Conservation (phyloP, 257 asterid species). For the Forsythia viridissima region DNA sequence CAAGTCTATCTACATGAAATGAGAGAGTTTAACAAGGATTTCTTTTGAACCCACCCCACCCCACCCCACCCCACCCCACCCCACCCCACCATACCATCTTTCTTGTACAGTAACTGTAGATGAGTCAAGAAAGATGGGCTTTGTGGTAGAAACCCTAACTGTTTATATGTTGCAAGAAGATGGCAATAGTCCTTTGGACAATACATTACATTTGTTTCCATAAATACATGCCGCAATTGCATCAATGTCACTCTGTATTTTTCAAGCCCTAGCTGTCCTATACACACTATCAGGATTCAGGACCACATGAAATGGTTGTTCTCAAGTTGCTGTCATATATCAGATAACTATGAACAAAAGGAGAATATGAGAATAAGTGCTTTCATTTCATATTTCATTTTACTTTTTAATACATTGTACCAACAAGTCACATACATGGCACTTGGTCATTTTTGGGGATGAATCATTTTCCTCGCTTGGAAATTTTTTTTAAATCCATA, state of each 20-base stretch:
- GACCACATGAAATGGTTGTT: constrained; percentile 45
- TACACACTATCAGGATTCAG: constrained; percentile 10
- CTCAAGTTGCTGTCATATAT: constrained; percentile 45
- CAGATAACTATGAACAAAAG: constrained; percentile 35
- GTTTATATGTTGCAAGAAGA: constrained; percentile 20
- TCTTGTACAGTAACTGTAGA: background rate
- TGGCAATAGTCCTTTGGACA: constrained; percentile 29
- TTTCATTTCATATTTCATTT: constrained; percentile 28
- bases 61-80: background rate
- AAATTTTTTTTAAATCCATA: background rate
- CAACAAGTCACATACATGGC: constrained; percentile 18
- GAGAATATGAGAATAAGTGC: constrained; percentile 26
- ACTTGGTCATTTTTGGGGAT: constrained; percentile 23
- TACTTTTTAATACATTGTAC: background rate
- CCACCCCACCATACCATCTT: background rate
- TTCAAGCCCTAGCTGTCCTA: constrained; percentile 18
- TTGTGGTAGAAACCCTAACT: constrained; percentile 1
- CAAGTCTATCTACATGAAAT: no score
- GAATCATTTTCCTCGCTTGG: background rate
- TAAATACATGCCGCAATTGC: constrained; percentile 54
- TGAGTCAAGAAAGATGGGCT: constrained; percentile 15
- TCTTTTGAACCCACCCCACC: background rate
- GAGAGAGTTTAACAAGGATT: background rate
- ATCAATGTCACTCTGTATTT: background rate
- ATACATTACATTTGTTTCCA: constrained; percentile 35